Evolutionary conservation across 1,284 basidiomycete genomes (phyloP), one percentile per base, ranked within the genome.

Genomic region (Ceratobasidium sp.): DNA sequence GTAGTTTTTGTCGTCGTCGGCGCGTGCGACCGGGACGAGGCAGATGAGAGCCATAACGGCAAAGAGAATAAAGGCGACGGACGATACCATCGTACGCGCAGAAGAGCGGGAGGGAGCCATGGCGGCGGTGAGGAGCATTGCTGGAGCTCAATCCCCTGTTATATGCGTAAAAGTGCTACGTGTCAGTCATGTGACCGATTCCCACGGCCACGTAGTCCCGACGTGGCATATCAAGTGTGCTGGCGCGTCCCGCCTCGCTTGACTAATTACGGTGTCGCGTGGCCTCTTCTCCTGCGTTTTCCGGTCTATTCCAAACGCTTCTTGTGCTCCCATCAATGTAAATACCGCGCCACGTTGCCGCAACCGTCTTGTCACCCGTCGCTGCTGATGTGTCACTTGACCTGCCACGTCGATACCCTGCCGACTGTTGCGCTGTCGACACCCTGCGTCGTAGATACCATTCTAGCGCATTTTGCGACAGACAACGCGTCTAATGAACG

Each of bases 1-100:
- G 84, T 95, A 97, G 79, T 95, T 91, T 59, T 82, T 80, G 45
- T 80, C 80, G 67, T 83, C 82, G 73, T 82, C 79, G 47, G 82
- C 83, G 33, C 67, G 67, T 5, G 67, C 67, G 50, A 73, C 71
- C 47, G 71, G 71, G 59, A 73, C 71, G 45, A 75, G 59, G 60
- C 67, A 73, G 47, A 75, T 63, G 67, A 62, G 8, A 3, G 69
- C 75, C 53, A 73, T 64, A 36, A 75, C 24, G 62, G 71, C 75
- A 33, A 75, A 72, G 47, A 72, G 54, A 14, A 64, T 6, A 54
- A 75, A 59, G 27, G 67, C 64, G 60, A 75, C 67, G 45, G 67
- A 73, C 11, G 75, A 72, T 44, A 65, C 74, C 50, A 64, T 63
- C 59, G 57, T 36, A 59, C 74, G 66, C 44, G 74, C 60, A 22